phyloP scores from a whole-genome alignment of 345 rosid genomes.

The Hibiscus mutabilis region DNA sequence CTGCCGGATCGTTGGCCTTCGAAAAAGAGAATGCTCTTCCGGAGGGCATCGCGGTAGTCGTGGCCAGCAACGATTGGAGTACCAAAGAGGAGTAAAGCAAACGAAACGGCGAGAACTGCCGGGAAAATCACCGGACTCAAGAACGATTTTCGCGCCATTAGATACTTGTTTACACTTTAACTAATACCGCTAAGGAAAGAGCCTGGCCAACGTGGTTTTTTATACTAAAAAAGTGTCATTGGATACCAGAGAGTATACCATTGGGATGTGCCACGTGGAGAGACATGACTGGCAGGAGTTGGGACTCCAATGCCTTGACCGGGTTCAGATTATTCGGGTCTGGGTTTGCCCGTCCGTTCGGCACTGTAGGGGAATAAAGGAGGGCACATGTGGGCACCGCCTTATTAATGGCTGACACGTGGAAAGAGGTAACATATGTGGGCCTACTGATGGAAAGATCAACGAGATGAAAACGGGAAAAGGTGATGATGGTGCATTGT shows the following conservation, averaged over 20 bases:
- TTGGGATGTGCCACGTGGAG: constrained; percentile 44
- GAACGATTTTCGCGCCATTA: constrained; percentile 68
- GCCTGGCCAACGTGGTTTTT: constrained; percentile 23
- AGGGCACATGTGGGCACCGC: constrained; percentile 20
- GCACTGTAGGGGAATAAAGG: neutral
- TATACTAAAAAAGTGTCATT: constrained; percentile 48
- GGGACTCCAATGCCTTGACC: constrained; percentile 52
- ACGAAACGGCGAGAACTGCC: constrained; percentile 16
- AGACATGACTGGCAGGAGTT: neutral
- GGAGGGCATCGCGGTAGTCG: constrained; percentile 75
- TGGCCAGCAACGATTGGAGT: constrained; percentile 31
- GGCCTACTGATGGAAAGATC: neutral
- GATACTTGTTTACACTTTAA: neutral
- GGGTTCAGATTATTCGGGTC: constrained; percentile 7
- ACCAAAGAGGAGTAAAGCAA: constrained; percentile 26
- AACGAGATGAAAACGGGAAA: neutral
- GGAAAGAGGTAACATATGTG: constrained; percentile 6
- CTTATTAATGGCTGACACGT: constrained; percentile 25
- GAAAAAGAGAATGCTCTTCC: constrained; percentile 80
- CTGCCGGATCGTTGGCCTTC: constrained; percentile 94
- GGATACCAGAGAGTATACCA: constrained; percentile 60
- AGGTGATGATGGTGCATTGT: no score
- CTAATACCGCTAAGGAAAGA: neutral
- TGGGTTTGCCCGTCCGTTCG: constrained; percentile 5
- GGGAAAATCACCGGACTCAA: constrained; percentile 18